Evolutionary conservation across 352 stramenopile genomes (phyloP).

Genomic region (Pythium myriotylum): DNA sequence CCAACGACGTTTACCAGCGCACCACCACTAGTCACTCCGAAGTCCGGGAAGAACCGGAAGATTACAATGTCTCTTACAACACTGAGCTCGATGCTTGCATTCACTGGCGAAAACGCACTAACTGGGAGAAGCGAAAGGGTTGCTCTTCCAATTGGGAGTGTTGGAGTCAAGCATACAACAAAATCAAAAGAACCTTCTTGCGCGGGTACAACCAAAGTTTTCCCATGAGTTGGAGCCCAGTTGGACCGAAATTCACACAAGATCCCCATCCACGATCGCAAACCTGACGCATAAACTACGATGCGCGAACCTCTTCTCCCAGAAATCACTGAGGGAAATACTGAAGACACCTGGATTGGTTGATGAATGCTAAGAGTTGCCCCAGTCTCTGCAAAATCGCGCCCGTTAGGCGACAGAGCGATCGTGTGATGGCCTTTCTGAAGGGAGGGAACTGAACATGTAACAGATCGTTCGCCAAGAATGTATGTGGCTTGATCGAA

Average conservation of each 20-base stretch:
- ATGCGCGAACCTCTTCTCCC: constrained; percentile 3
- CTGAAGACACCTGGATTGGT: neutral
- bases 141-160: constrained; percentile 12
- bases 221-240: neutral
- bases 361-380: constrained; percentile 13
- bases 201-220: neutral
- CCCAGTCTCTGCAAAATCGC: constrained; percentile 18
- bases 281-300: neutral
- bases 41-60: constrained; percentile 14
- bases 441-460: constrained; percentile 20
- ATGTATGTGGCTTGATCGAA: no score
- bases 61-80: constrained; percentile 15
- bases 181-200: neutral
- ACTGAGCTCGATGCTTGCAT: neutral
- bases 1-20: constrained; percentile 22
- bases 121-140: constrained; percentile 4
- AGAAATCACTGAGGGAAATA: neutral
- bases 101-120: neutral
- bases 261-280: constrained; percentile 27
- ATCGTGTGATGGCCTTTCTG: constrained; percentile 10
- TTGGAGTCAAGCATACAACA: constrained; percentile 2
- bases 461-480: neutral
- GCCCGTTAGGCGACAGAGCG: constrained; percentile 25
- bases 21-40: constrained; percentile 10
- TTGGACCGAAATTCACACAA: constrained; percentile 19